Percentiles rank a stretch among this genome's conserved stretches.
These are phyloP conservation scores for Anthracocystis walkeri DNA, from an alignment of 1,284 basidiomycete genomes.

Conservation along the genomic window DNA sequence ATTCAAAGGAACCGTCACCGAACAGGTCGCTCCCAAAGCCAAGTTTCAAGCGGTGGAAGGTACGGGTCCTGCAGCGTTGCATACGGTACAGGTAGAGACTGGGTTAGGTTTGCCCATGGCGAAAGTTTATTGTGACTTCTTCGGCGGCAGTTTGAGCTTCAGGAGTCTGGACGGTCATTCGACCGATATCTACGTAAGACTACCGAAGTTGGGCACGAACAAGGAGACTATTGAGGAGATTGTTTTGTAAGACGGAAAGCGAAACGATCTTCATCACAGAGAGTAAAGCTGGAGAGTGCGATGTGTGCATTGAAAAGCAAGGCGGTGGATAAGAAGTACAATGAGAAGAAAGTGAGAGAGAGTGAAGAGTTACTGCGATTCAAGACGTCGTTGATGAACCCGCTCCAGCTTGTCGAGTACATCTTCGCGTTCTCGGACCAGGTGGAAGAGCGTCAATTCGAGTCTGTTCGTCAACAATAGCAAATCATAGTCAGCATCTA, in stretches of 20 bases:
- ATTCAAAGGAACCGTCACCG: constrained; percentile 63
- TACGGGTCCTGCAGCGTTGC: constrained; percentile 47
- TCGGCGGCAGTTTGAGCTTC: constrained; percentile 82
- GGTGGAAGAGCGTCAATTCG: constrained; percentile 43
- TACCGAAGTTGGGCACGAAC: constrained; percentile 86
- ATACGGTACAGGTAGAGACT: constrained; percentile 55
- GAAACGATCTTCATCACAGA: too few relatives aligned
- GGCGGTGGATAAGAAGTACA: background rate
- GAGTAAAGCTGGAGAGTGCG: background rate
- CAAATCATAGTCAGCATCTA: background rate
- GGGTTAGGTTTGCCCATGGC: constrained; percentile 63
- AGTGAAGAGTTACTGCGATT: background rate
- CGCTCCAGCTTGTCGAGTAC: constrained; percentile 50
- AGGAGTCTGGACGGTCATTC: constrained; percentile 78
- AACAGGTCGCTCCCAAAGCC: constrained; percentile 40
- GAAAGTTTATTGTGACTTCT: constrained; percentile 64
- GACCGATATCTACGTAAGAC: constrained; percentile 71
- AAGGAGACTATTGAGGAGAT: constrained; percentile 74
- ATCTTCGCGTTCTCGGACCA: constrained; percentile 49
- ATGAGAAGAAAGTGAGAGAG: background rate
- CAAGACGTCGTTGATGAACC: constrained; percentile 25
- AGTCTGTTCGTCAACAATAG: background rate
- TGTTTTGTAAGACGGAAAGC: constrained; percentile 34
- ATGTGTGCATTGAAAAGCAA: background rate
- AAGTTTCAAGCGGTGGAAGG: constrained; percentile 39